phyloP scores from a whole-genome alignment of 208 protist species.

The Wallacemonas sp. region DNA sequence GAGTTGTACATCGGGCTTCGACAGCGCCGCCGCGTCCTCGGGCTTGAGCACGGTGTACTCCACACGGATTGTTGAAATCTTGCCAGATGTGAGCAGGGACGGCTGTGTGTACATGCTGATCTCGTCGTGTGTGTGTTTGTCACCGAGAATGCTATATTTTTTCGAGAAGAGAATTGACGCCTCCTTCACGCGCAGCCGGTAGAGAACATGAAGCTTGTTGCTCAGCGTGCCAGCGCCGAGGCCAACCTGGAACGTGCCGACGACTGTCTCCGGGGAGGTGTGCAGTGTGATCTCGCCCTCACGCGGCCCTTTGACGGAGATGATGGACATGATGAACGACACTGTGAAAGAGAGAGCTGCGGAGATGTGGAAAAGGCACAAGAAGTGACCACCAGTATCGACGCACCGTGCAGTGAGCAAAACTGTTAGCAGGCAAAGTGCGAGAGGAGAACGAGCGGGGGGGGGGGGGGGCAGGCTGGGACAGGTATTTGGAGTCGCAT shows the following conservation, averaged over 20 bases:
- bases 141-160: slow-evolving; percentile 47
- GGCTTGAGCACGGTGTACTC: slow-evolving; percentile 42
- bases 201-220: slow-evolving; percentile 34
- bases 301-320: slow-evolving; percentile 14
- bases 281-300: slow-evolving; percentile 15
- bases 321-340: slow-evolving; percentile 3
- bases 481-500: no score
- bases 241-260: slow-evolving; percentile 30
- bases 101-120: slow-evolving; percentile 38
- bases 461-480: no score
- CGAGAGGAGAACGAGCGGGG: no score
- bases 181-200: slow-evolving; percentile 61
- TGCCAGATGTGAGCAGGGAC: slow-evolving; percentile 27
- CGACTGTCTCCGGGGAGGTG: slow-evolving; percentile 11
- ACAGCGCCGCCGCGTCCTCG: slow-evolving; percentile 27
- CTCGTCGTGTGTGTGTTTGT: slow-evolving; percentile 17
- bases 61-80: slow-evolving; percentile 48
- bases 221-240: slow-evolving; percentile 10
- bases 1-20: slow-evolving; percentile 25
- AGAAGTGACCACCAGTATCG: no score
- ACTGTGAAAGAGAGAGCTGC: slow-evolving; percentile 6
- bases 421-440: no score
- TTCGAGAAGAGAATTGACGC: slow-evolving; percentile 57
- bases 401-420: no score
- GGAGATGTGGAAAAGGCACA: not conserved